Percentiles rank a stretch among this genome's conserved stretches.
Conservation (phyloP, 2,329 filamentous ascomycete genomes). For the Arthrobotrys megalospora region DNA sequence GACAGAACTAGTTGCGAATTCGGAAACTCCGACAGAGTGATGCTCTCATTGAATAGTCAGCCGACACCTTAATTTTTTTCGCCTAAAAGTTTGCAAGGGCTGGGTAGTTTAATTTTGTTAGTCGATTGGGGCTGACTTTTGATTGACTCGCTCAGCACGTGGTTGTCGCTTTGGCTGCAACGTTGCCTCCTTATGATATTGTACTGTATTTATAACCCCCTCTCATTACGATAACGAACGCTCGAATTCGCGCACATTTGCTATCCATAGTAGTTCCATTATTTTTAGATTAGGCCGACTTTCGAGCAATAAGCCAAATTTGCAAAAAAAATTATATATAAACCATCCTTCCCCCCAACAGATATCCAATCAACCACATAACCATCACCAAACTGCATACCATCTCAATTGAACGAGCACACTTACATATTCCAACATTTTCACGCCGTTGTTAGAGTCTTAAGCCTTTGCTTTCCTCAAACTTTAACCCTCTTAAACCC, state of each 20-base stretch:
- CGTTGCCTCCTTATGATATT: not conserved
- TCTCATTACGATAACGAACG: not conserved
- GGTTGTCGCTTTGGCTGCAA: not conserved
- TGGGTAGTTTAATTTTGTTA: conserved; percentile 8
- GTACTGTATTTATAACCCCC: conserved; percentile 8
- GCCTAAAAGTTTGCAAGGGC: conserved; percentile 11
- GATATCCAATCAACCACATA: not conserved
- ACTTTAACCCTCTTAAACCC: not conserved
- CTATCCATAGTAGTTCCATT: not conserved
- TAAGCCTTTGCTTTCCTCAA: not conserved
- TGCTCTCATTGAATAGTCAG: not conserved
- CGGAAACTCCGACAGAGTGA: not conserved
- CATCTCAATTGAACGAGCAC: not conserved
- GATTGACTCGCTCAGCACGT: conserved; percentile 2
- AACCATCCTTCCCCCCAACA: not conserved
- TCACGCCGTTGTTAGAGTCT: not conserved
- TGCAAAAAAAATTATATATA: not conserved
- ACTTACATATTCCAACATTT: not conserved
- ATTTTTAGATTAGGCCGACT: not conserved
- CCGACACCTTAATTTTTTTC: conserved; percentile 7
- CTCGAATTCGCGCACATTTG: conserved; percentile 2
- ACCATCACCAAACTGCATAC: not conserved
- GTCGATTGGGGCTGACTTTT: conserved; percentile 1
- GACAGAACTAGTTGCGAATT: not conserved
- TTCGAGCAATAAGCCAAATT: not conserved